Evolutionary conservation across 257 asterid species (phyloP), one percentile per base, ranked within the genome.

Genomic region (Solanum bulbocastanum): DNA sequence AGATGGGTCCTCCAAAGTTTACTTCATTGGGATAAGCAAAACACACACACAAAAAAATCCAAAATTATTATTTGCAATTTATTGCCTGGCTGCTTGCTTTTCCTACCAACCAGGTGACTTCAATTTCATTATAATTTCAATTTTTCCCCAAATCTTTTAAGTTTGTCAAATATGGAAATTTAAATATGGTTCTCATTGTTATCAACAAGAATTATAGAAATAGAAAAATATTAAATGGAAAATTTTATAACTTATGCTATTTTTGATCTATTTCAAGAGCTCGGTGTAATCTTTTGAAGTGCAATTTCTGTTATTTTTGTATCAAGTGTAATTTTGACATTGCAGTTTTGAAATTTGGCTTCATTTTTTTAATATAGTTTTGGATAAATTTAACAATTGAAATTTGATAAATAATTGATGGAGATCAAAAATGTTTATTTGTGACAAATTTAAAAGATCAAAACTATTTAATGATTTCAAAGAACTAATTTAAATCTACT

Each of bases 1-100:
- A 84, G 83, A 88, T 75, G 91, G 92, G 93, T 84, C 91, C 93
- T 37, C 40, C n/a, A 18, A 20, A 9, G 14, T 82, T 0, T 20
- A 18, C 85, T 49, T 76, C 52, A 12, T 15, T 16, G 68, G 42
- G 12, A 82, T 81, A 46, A 16, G 42, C 25, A 42, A 25, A 25
- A 46, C 30, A 8, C 37, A 30, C 25, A 36, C 11, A 44, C 12
- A 42, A 44, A 44, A 44, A 0, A 10, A 9, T 37, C 10, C 49
- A 4, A 18, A 8, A 9, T 74, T 74, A 20, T 35, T 20, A 2
- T 5, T 37, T 37, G 65, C 84, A 44, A n/a, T 79, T 79, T 79
- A 14, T 44, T 44, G 66, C 27, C 14, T 46, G 39, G 11, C 66
- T 42, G 60, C 65, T 76, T 35, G 33, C 60, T n/a, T 76, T n/a